Base-by-base conservation (phyloP, 768 basidiomycete genomes). In the Naematelia aurantialba region DNA sequence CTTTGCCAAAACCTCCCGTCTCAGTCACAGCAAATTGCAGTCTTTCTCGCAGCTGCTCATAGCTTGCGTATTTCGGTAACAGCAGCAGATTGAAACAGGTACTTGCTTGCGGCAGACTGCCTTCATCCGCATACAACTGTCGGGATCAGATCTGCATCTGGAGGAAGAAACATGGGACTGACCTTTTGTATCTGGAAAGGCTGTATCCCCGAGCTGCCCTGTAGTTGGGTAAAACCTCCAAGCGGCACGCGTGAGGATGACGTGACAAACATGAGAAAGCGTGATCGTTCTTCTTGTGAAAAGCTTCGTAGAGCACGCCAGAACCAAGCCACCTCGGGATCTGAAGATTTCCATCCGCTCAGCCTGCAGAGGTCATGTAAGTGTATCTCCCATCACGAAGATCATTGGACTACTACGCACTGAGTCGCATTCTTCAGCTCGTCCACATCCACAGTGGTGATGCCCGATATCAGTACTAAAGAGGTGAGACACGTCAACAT, bases 291-390 rank as follows among this genome's bases (percentile, higher is more conserved):
- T 68, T 97, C 93, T 30, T 94, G 88, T 66, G 89, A 91, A 80
- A 97, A 97, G 8, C 91, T 94, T 78, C 98, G 91, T 45, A 99
- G 83, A 1, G 94, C 94, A 65, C 96, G 84, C 96, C 96, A 99
- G 88, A 91, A 97, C 93, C 93, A 99, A 26, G 89, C 87, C 60
- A 98, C 92, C 70, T 94, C 92, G 4, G 94, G 90, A 75, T 99
- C 93, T 13, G 65, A 69, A 31, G 70, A 48, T 51, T 76, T 75
- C 73, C 73, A 78, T 29, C 73, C 73, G 53, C 71, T 72, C 48
- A 76, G 54, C 47, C 69, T 75, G 60, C 19, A 48, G 46, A 24
- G 17, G 49, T 5, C 11, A 2, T 88, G 89, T 69, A 52, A 60
- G 19, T 27, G 45, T n/a, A n/a, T 87, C 11, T 52, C 12, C 14